Evolutionary conservation across 1,284 basidiomycete species (phyloP), one percentile per base, ranked within the genome.

Genomic region (Austroboletus rostrupii): DNA sequence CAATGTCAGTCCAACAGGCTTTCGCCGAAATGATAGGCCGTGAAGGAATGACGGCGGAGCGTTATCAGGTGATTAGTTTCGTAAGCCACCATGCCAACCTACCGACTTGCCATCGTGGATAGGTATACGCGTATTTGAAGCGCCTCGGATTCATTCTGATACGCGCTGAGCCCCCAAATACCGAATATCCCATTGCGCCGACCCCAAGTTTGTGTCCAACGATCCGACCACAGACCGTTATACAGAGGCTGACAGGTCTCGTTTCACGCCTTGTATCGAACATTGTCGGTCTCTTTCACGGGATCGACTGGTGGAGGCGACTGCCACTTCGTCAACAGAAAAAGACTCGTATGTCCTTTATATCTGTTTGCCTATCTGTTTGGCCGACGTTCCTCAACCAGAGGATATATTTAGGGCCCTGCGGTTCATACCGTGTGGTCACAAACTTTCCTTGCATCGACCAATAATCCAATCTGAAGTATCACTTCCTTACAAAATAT

Each of bases 71-170:
- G 45, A 38, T 78, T 59, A 10, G 32, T 31, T 44, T 36, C 43
- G 7, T 11, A 36, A 12, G 4, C 31, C 8, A 6, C 35, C 35
- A n/a, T 36, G 35, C n/a, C 16, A n/a, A n/a, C 5, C 3, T 6
- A 36, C n/a, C 14, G 12, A n/a, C 35, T 36, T 3, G 16, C 16
- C n/a, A 10, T n/a, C 35, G 9, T n/a, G 12, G 17, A 36, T 47
- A 96, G 93, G 90, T 96, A 16, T 98, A 91, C 62, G 82, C 95
- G 0, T 95, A 96, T 65, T 76, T 98, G 21, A 92, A 89, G 62
- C 83, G 96, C 11, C 73, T 98, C 23, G 96, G 96, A 11, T 99
- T 97, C 69, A 80, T 86, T 3, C 83, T 98, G 7, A 91, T 85
- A 43, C 79, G 95, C 19, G 74, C 87, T 1, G 71, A 75, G 5